These are phyloP conservation scores for Tetracentron sinense DNA, from an alignment of 164 flowering plant genomes.

Conservation along the genomic window DNA sequence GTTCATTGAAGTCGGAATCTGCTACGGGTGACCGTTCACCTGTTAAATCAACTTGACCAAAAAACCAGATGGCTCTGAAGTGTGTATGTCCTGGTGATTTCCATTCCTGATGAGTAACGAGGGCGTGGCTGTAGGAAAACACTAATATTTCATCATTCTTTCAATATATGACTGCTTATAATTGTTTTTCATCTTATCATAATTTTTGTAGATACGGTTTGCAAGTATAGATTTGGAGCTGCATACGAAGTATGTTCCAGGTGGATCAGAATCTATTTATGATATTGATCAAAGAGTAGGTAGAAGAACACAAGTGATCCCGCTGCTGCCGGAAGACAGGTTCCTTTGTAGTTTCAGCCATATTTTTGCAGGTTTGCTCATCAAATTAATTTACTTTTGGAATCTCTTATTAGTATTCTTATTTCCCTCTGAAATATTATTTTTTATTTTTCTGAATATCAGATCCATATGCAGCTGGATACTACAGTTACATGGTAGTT, in stretches of 20 bases:
- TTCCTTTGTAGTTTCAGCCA: constrained; percentile 95
- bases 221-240: constrained; percentile 81
- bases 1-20: too few relatives aligned
- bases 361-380: constrained; percentile 79
- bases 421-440: not conserved
- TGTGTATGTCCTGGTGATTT: not conserved
- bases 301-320: constrained; percentile 67
- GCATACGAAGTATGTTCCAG: constrained; percentile 72
- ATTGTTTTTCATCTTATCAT: not conserved
- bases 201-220: constrained; percentile 58
- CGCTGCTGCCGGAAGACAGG: constrained; percentile 83
- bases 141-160: not conserved
- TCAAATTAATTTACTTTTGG: not conserved
- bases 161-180: not conserved
- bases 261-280: constrained; percentile 77
- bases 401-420: not conserved
- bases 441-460: constrained; percentile 11
- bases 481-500: constrained; percentile 95
- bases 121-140: not conserved
- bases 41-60: too few relatives aligned
- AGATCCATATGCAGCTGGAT: constrained; percentile 99
- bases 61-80: not conserved
- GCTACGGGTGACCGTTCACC: too few relatives aligned
- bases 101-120: too few relatives aligned
- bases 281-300: constrained; percentile 75